Evolutionary conservation across 495 filamentous ascomycete species (phyloP).

Genomic region (Penicillium dipodomyicola): DNA sequence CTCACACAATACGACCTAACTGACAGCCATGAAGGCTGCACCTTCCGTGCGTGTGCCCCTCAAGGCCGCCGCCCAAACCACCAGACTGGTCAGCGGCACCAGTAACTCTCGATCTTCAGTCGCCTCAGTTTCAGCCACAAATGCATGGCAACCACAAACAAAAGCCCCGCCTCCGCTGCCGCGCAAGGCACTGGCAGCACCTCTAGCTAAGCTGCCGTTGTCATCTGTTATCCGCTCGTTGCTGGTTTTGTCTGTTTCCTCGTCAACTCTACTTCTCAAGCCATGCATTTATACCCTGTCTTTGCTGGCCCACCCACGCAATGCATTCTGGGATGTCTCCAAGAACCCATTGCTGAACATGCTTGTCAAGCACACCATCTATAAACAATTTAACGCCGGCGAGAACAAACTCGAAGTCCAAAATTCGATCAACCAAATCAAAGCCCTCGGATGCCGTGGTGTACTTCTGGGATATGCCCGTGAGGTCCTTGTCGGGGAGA

Average conservation of each 20-base stretch:
- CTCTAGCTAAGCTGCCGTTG: slow-evolving; percentile 71
- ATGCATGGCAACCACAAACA: slow-evolving; percentile 24
- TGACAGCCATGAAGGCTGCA: slow-evolving; percentile 34
- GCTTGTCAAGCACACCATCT: slow-evolving; percentile 48
- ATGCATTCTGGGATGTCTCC: slow-evolving; percentile 45
- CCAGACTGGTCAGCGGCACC: slow-evolving; percentile 39
- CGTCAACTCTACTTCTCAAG: slow-evolving; percentile 67
- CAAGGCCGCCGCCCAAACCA: slow-evolving; percentile 17
- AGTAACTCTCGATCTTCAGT: slow-evolving; percentile 39
- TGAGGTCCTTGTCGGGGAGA: slow-evolving; percentile 44
- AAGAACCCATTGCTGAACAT: slow-evolving; percentile 46
- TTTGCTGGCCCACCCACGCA: slow-evolving; percentile 66
- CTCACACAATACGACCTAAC: neutral
- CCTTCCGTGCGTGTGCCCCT: slow-evolving; percentile 33
- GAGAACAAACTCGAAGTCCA: slow-evolving; percentile 49
- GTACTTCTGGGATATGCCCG: slow-evolving; percentile 51
- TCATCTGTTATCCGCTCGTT: slow-evolving; percentile 73
- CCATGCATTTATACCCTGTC: slow-evolving; percentile 69
- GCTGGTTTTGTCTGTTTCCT: slow-evolving; percentile 75
- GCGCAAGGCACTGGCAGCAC: slow-evolving; percentile 36
- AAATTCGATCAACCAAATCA: slow-evolving; percentile 42
- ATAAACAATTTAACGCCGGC: slow-evolving; percentile 53
- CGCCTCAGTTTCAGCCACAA: slow-evolving; percentile 31
- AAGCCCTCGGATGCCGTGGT: slow-evolving; percentile 44
- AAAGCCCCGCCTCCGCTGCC: slow-evolving; percentile 15